phyloP scores from a whole-genome alignment of 331 rosid species.

The Telfairia occidentalis region DNA sequence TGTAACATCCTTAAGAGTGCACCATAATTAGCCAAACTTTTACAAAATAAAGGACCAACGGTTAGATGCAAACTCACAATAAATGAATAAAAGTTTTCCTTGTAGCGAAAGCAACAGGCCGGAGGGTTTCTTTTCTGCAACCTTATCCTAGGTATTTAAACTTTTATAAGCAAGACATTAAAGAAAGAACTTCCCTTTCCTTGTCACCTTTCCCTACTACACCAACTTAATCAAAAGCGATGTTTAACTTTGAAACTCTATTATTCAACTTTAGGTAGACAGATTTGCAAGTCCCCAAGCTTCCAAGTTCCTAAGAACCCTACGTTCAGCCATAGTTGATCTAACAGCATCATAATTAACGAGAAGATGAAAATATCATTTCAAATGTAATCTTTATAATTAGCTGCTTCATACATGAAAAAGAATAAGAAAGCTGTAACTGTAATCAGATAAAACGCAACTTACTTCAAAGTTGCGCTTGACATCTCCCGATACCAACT shows the following conservation, averaged over 20 bases:
- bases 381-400: not conserved
- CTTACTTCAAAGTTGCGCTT: conserved; percentile 66
- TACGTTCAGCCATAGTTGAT: not conserved
- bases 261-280: not conserved
- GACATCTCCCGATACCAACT: conserved; percentile 67
- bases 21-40: not conserved
- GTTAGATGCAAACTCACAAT: not conserved
- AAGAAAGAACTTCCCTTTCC: not conserved
- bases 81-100: no score
- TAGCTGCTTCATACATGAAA: not conserved
- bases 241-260: not conserved
- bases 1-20: not conserved
- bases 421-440: not conserved
- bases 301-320: not conserved
- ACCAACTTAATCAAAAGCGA: not conserved
- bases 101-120: no score
- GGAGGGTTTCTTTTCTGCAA: not conserved
- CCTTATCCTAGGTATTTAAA: not conserved
- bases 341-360: not conserved
- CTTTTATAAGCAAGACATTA: not conserved
- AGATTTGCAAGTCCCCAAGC: not conserved
- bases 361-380: not conserved
- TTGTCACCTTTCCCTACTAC: not conserved
- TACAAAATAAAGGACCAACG: not conserved
- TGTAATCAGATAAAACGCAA: conserved; percentile 13